Conservation (phyloP, 495 filamentous ascomycete genomes). For the Podospora australis region DNA sequence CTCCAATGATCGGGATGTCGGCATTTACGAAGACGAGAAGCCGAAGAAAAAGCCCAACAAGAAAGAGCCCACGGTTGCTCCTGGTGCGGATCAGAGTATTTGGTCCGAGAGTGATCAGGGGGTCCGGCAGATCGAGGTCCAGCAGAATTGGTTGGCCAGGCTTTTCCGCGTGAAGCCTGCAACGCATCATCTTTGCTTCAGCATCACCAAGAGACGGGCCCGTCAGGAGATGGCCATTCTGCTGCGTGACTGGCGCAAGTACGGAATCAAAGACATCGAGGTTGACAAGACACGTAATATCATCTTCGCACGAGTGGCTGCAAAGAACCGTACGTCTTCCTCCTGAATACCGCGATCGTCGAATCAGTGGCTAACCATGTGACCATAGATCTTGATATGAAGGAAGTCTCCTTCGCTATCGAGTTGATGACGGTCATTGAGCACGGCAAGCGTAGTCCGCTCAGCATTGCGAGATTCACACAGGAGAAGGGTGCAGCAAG, state of each 20-base stretch:
- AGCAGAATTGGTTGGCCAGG: constrained; percentile 77
- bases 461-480: constrained; percentile 76
- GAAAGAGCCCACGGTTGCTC: constrained; percentile 1
- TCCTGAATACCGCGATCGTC: too few species aligned
- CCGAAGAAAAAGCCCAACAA: constrained; percentile 6
- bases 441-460: constrained; percentile 57
- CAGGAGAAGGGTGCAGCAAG: constrained; percentile 82
- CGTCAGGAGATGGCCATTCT: constrained; percentile 68
- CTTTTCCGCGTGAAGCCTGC: constrained; percentile 87
- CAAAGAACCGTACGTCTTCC: constrained; percentile 63
- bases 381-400: constrained; percentile 59
- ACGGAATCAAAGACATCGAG: constrained; percentile 68
- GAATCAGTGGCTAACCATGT: constrained; percentile 1
- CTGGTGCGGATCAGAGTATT: constrained; percentile 3
- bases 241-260: constrained; percentile 70
- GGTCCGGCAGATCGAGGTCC: constrained; percentile 47
- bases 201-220: constrained; percentile 57
- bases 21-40: constrained; percentile 6
- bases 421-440: constrained; percentile 83
- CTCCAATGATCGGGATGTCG: constrained; percentile 10
- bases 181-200: constrained; percentile 64
- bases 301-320: constrained; percentile 67
- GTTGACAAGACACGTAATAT: constrained; percentile 67
- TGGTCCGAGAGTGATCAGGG: constrained; percentile 20
- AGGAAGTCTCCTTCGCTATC: constrained; percentile 69